phyloP scores from a whole-genome alignment of 2,329 filamentous ascomycete species.

The Fusarium sp. region DNA sequence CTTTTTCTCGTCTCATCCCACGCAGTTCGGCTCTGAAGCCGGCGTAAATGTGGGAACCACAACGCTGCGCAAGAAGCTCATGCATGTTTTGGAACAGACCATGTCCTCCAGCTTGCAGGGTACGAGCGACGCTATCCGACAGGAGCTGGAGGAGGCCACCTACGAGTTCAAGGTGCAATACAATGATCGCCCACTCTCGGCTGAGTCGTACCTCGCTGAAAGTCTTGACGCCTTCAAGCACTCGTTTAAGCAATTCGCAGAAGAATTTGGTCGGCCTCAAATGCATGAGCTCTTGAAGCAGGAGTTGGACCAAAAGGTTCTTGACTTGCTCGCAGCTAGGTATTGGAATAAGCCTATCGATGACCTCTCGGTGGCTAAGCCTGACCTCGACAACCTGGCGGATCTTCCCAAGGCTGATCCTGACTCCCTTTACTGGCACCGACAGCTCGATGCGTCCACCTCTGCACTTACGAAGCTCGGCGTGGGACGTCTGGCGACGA shows the following conservation, averaged over 20 bases:
- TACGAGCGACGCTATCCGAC: conserved; percentile 91
- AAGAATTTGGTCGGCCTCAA: conserved; percentile 88
- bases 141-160: conserved; percentile 95
- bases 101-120: conserved; percentile 94
- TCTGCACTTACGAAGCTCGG: conserved; percentile 94
- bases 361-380: conserved; percentile 76
- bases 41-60: conserved; percentile 85
- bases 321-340: conserved; percentile 90
- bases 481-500: conserved; percentile 92
- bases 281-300: conserved; percentile 91
- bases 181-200: conserved; percentile 93
- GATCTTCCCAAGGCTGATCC: conserved; percentile 88
- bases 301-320: conserved; percentile 92
- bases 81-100: conserved; percentile 95
- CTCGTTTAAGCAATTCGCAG: conserved; percentile 93
- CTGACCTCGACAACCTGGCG: conserved; percentile 78
- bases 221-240: conserved; percentile 97
- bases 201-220: conserved; percentile 96
- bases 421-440: conserved; percentile 89
- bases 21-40: conserved; percentile 80
- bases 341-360: conserved; percentile 98
- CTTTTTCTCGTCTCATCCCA: conserved; percentile 86
- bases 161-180: conserved; percentile 99
- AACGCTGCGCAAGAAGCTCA: conserved; percentile 92
- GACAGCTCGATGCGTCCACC: conserved; percentile 92